Evolutionary conservation across 2,329 filamentous ascomycete species (phyloP), one percentile per base, ranked within the genome.

Genomic region (Zymoseptoria crescenta): DNA sequence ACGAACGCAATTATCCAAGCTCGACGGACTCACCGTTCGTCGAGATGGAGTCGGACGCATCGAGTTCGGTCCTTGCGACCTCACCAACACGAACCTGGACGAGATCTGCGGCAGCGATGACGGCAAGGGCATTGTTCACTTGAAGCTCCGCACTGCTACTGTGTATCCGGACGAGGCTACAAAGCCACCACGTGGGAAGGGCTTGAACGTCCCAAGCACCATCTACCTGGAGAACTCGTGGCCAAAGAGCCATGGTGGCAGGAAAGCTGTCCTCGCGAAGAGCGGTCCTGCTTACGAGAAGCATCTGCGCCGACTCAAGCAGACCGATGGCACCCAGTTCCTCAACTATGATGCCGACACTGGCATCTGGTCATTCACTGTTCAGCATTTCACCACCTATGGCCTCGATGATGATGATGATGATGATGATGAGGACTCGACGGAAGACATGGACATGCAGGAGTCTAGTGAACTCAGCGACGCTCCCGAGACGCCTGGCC

Each of bases 371-470:
- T 83, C 84, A 13, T 99, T 99, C 77, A 85, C 80, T 8, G 94
- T 99, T n/a, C 86, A 93, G 69, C 94, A 99, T 74, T 99, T 95
- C 74, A 97, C 93, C 1, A 96, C 91, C 1, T 99, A 99, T 71
- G 92, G 89, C 49, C 81, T 97, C 56, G 88, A 93, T 64, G 90
- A 89, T 49, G 76, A 76, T 49, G 77, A 81, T 29, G 81, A 89
- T 49, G 83, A 86, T 49, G 77, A 81, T 29, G 81, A 89, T 49
- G 83, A 86, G 56, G 89, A 91, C 29, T 59, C 59, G 10, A 64
- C 59, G 6, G 66, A 68, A 20, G 58, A 62, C 51, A 87, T 89
- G 28, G 86, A 89, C 52, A 60, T 57, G 13, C 87, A 90, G 27
- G 79, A 80, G 62, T 75, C 64, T 16, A 70, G 64, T 35, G 69